A percentile compares a stretch with the other conserved stretches of the same genome.
Evolutionary conservation across 129 eudicot species (phyloP).

Genomic region (Pulicaria dysenterica): DNA sequence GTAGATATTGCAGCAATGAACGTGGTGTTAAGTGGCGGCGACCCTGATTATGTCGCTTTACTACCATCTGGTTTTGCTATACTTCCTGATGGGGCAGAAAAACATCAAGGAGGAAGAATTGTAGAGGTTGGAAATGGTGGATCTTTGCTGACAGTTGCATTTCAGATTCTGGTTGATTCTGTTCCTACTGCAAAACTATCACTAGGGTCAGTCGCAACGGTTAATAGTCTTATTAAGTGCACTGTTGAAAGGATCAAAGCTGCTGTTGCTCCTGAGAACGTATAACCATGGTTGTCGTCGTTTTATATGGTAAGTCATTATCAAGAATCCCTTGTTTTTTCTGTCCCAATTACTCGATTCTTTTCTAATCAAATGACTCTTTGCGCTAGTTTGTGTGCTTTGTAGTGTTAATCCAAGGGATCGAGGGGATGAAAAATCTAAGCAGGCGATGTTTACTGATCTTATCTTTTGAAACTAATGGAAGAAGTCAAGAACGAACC

Average conservation of each 20-base stretch:
- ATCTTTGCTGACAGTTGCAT: conserved; percentile 62
- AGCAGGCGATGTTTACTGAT: conserved; percentile 46
- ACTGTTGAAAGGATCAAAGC: conserved; percentile 62
- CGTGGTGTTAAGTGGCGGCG: conserved; percentile 62
- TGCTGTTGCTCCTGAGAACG: conserved; percentile 39
- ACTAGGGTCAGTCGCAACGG: conserved; percentile 55
- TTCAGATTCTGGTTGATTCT: conserved; percentile 65
- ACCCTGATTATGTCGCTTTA: conserved; percentile 57
- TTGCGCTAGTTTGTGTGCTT: conserved; percentile 20
- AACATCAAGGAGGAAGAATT: conserved; percentile 37
- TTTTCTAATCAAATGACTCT: not conserved
- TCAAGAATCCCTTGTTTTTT: not conserved
- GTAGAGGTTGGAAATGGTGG: conserved; percentile 49
- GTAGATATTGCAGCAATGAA: conserved; percentile 59
- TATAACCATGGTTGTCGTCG: conserved; percentile 15
- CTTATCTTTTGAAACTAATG: conserved; percentile 34
- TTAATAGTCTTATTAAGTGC: conserved; percentile 55
- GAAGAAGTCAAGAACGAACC: conserved; percentile 99
- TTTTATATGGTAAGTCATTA: conserved; percentile 36
- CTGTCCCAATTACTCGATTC: too few species aligned
- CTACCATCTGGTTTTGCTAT: conserved; percentile 78
- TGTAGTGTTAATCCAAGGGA: conserved; percentile 36
- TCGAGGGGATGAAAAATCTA: conserved; percentile 28
- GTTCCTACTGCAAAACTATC: conserved; percentile 58
- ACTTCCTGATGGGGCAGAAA: conserved; percentile 63